A percentile compares a stretch with the other conserved stretches of the same genome.
Conservation (phyloP, 306 rosid species). For the Gillenia trifoliata region DNA sequence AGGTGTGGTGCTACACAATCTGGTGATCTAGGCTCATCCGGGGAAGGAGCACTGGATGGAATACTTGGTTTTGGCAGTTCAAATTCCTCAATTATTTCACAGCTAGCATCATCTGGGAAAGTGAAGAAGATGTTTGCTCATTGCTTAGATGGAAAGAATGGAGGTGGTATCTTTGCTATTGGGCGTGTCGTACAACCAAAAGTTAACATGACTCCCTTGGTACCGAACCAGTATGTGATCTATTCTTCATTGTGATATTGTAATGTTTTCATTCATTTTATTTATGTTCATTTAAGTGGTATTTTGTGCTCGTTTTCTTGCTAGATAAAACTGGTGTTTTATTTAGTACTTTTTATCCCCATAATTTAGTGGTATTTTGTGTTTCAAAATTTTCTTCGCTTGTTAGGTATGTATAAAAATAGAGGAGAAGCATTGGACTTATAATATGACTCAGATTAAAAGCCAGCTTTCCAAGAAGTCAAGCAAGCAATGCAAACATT, state of each 20-base stretch:
- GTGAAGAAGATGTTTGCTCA: conserved; percentile 99
- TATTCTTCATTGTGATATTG: neutral
- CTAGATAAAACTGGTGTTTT: neutral
- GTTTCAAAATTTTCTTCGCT: neutral
- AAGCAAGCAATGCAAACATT: neutral
- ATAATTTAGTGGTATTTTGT: neutral
- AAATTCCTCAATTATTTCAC: conserved; percentile 88
- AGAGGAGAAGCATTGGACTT: neutral
- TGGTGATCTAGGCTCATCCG: conserved; percentile 65
- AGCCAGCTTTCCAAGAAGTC: neutral
- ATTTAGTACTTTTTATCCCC: neutral
- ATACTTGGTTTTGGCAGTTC: conserved; percentile 98
- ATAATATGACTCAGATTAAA: neutral
- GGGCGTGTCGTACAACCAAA: conserved; percentile 94
- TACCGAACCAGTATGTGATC: conserved; percentile 82
- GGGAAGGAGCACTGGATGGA: conserved; percentile 93
- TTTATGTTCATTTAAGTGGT: neutral
- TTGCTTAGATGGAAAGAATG: conserved; percentile 90
- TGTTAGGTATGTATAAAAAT: neutral
- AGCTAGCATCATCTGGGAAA: conserved; percentile 82
- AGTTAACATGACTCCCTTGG: conserved; percentile 87
- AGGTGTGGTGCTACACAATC: conserved; percentile 98
- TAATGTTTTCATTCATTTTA: conserved; percentile 1
- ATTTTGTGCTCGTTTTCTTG: neutral
- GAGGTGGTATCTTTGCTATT: conserved; percentile 97